Base-by-base conservation (phyloP, 1,139 yeast genomes). In the Suhomyces guaymorum region DNA sequence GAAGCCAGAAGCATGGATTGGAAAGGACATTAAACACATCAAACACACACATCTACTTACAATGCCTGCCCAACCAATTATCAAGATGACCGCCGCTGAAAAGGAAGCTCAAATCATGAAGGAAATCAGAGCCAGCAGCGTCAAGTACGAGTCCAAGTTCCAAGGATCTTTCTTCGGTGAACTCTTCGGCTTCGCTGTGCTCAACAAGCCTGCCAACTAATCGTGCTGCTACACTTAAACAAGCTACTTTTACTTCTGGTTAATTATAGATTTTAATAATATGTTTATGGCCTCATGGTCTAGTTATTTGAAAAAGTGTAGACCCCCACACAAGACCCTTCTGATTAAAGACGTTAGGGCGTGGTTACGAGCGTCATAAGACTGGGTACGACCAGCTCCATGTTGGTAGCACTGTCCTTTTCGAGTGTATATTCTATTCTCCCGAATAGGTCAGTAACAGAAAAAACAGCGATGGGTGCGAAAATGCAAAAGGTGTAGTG, bases 101-200 rank as follows among this genome's bases (percentile, higher is more conserved):
- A 70, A 70, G 57, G 76, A 70, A 59, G 75, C 73, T 44, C 61
- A 58, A 50, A 70, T 70, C 47, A 70, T 70, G 75, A 61, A 60
- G 39, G 75, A 70, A 46, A 70, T 70, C 46, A 66, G 72, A 62
- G 57, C 66, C 24, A 51, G 49, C 38, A 37, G 49, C 33, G 57
- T 52, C 33, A 64, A 59, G 49, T 69, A 48, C 54, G 73, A 68
- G 46, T 55, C 70, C 22, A 70, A 67, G 48, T 70, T 64, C 49
- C 66, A 66, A 51, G 69, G 72, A 28, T 61, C 66, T 27, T 59
- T 70, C 55, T 61, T 70, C 39, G 76, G 76, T 38, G 59, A 69
- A 41, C 48, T 67, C 46, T 70, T 70, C 43, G 72, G 73, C 25
- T 63, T 67, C 40, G 44, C 49, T 32, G 45, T 46, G 26, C 13